Conservation (phyloP, 352 stramenopile genomes). For the Saprolegnia diclina region DNA sequence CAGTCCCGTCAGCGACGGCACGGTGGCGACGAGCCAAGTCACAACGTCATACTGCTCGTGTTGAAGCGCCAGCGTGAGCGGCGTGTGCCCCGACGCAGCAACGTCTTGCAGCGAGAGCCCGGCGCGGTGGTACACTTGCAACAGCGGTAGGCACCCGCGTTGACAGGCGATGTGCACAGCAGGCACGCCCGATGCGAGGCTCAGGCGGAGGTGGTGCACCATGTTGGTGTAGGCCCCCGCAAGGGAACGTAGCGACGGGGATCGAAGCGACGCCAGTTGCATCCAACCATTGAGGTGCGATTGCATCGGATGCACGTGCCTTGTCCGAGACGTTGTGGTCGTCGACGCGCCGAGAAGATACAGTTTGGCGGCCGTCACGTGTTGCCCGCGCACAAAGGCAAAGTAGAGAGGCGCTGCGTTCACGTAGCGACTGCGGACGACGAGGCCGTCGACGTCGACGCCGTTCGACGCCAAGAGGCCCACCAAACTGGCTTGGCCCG, state of each 20-base stretch:
- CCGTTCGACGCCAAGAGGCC: background rate
- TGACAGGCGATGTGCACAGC: conserved; percentile 17
- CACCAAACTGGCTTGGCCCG: conserved; percentile 16
- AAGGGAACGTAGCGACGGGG: background rate
- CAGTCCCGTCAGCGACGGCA: background rate
- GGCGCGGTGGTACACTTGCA: conserved; percentile 7
- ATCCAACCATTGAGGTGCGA: conserved; percentile 17
- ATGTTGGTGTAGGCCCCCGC: conserved; percentile 15
- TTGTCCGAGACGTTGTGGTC: background rate
- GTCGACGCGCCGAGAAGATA: conserved; percentile 9
- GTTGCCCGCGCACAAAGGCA: conserved; percentile 10
- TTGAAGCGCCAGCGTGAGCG: conserved; percentile 20
- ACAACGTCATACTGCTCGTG: conserved; percentile 6
- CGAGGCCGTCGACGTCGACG: conserved; percentile 12
- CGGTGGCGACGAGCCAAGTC: conserved; percentile 2
- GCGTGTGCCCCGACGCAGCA: conserved; percentile 16
- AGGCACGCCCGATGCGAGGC: background rate
- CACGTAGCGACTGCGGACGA: background rate
- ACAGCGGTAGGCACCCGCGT: conserved; percentile 2
- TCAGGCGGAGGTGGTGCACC: conserved; percentile 8
- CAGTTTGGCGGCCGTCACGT: conserved; percentile 18
- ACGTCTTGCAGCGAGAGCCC: conserved; percentile 18
- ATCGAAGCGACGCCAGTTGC: conserved; percentile 1
- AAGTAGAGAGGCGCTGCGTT: conserved; percentile 17
- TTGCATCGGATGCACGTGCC: background rate